These are phyloP conservation scores for Triglochin maritima DNA, from an alignment of 106 monocot species.

Conservation along the genomic window DNA sequence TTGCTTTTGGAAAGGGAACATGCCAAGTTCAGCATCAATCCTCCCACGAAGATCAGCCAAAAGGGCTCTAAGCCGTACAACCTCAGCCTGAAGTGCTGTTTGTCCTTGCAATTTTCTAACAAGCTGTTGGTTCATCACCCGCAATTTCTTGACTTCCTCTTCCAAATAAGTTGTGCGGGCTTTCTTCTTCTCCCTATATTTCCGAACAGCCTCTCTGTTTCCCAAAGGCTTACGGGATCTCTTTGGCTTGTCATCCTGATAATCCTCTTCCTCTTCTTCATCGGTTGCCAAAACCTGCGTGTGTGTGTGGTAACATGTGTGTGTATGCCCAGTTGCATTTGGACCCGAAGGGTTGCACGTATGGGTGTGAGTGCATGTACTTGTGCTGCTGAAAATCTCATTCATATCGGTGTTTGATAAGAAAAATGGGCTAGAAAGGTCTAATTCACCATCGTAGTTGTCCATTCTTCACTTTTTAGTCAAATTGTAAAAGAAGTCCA, in stretches of 20 bases:
- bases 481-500: no score
- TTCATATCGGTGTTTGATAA: conserved; percentile 21
- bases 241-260: conserved; percentile 15
- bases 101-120: conserved; percentile 49
- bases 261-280: conserved; percentile 1
- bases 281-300: conserved; percentile 32
- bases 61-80: conserved; percentile 38
- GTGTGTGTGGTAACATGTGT: conserved; percentile 79
- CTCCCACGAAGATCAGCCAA: conserved; percentile 42
- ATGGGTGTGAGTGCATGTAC: conserved; percentile 75
- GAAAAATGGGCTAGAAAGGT: neutral
- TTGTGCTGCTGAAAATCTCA: conserved; percentile 41
- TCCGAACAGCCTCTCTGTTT: conserved; percentile 64
- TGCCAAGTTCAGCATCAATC: conserved; percentile 53
- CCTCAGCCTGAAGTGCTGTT: conserved; percentile 52
- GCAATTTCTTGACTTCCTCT: conserved; percentile 61
- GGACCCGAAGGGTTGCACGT: conserved; percentile 71
- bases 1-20: conserved; percentile 40
- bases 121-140: conserved; percentile 47
- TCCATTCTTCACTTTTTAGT: conserved; percentile 1
- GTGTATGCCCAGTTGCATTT: conserved; percentile 36
- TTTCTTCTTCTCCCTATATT: conserved; percentile 85
- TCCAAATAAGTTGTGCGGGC: conserved; percentile 60
- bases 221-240: conserved; percentile 39
- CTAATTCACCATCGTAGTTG: conserved; percentile 3